Evolutionary conservation across 768 basidiomycete species (phyloP), one percentile per base, ranked within the genome.

Genomic region (Pholiota molesta): DNA sequence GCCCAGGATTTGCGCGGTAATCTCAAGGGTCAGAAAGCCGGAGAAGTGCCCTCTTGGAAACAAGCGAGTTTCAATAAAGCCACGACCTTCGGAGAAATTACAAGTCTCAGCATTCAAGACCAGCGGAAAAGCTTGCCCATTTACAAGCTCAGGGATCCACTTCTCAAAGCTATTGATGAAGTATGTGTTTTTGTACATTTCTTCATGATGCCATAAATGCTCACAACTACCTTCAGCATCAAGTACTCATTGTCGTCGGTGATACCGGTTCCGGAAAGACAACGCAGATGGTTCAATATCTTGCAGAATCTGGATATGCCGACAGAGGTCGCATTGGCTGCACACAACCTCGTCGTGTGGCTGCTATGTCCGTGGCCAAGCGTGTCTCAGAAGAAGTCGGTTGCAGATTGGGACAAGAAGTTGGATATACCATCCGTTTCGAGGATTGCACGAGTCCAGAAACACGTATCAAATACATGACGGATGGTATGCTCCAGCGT

Each of bases 391-490:
- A 99, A 75, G 97, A 99, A 77, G 97, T 99, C 16, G 97, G 97
- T 11, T 99, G 97, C 77, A 87, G 97, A 16, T 79, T 99, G 9
- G 97, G 97, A 6, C 94, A 96, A 72, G 97, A 99, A 74, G 97
- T 99, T 63, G 97, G 97, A 7, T 99, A 99, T 73, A 92, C 92
- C 6, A 98, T 99, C 68, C 97, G 97, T 79, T 99, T 99, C 74
- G 97, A 99, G 78, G 97, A 99, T 75, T 95, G 97, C 76, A 99
- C 97, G 6, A 92, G 95, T 71, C 97, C 97, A 3, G 97, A 99
- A 77, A 99, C 97, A 3, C 89, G 92, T 71, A 99, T 99, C 84
- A 99, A 99, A 77, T 99, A 97, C 84, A 98, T 99, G 97, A 99
- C 97, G 70, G 97, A 99, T 72, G 97, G 97, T 79, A 98, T 99